Evolutionary conservation across 371 early-diverging fungal species (phyloP).

Genomic region (Coemansia sp.): DNA sequence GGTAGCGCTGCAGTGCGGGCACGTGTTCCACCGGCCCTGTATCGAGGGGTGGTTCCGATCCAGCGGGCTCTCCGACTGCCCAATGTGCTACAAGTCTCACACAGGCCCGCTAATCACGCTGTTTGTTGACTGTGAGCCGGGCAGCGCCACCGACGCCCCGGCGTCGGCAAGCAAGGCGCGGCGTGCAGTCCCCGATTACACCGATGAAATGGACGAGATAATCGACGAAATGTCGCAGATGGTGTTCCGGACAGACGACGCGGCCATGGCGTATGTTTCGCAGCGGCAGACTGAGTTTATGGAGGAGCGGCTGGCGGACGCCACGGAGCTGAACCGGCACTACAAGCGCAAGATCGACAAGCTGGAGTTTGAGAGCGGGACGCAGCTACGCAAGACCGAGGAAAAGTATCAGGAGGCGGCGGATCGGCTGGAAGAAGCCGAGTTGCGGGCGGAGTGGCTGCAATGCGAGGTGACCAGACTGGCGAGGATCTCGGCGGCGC

Average conservation of each 20-base stretch:
- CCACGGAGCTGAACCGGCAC: no score
- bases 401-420: neutral
- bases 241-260: neutral
- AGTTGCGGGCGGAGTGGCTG: conserved; percentile 4
- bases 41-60: conserved; percentile 18
- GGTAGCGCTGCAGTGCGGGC: conserved; percentile 27
- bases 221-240: neutral
- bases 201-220: neutral
- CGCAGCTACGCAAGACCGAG: neutral
- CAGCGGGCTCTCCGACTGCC: neutral
- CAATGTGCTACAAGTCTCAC: conserved; percentile 11
- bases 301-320: no score
- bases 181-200: no score
- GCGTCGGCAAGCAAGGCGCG: neutral
- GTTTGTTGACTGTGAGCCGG: conserved; percentile 11
- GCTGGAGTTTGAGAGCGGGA: no score
- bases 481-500: neutral
- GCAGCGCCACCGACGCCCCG: no score
- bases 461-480: neutral
- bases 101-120: neutral
- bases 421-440: no score
- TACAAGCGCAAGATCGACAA: no score
- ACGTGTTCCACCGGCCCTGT: conserved; percentile 25
- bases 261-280: no score
- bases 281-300: no score